Conservation (phyloP, 164 flowering plant genomes). For the Euptelea pleiosperma region DNA sequence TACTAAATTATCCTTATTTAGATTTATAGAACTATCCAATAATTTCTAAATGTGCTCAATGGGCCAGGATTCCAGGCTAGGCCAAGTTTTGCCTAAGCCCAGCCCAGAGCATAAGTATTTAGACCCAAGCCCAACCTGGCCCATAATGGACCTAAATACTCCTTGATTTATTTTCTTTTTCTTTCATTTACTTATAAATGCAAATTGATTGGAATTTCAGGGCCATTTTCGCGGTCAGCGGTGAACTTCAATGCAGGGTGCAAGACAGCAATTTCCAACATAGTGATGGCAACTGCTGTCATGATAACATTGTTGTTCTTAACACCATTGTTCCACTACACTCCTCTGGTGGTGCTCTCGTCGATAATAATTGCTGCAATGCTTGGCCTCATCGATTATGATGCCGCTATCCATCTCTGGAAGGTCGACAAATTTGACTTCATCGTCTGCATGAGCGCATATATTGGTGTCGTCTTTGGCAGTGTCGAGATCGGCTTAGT, state of each 20-base stretch:
- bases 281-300: slow-evolving; percentile 70
- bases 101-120: too few species aligned
- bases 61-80: too few species aligned
- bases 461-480: slow-evolving; percentile 57
- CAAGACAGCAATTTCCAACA: slow-evolving; percentile 70
- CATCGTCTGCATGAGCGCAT: slow-evolving; percentile 54
- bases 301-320: slow-evolving; percentile 62
- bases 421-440: slow-evolving; percentile 69
- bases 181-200: too few species aligned
- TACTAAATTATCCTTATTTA: too few species aligned
- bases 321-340: slow-evolving; percentile 72
- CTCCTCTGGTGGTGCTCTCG: slow-evolving; percentile 71
- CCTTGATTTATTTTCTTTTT: too few species aligned
- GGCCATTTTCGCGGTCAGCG: slow-evolving; percentile 71
- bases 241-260: slow-evolving; percentile 86
- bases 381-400: slow-evolving; percentile 67
- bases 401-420: slow-evolving; percentile 60
- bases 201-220: slow-evolving; percentile 37
- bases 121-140: too few species aligned
- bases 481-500: slow-evolving; percentile 58
- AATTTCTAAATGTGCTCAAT: too few species aligned
- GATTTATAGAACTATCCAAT: too few species aligned
- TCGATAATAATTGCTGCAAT: slow-evolving; percentile 67
- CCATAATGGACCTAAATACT: too few species aligned
- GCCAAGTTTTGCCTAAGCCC: too few species aligned